These are phyloP conservation scores for Cenococcum geophilum DNA, from an alignment of 495 filamentous ascomycete genomes.

Conservation along the genomic window DNA sequence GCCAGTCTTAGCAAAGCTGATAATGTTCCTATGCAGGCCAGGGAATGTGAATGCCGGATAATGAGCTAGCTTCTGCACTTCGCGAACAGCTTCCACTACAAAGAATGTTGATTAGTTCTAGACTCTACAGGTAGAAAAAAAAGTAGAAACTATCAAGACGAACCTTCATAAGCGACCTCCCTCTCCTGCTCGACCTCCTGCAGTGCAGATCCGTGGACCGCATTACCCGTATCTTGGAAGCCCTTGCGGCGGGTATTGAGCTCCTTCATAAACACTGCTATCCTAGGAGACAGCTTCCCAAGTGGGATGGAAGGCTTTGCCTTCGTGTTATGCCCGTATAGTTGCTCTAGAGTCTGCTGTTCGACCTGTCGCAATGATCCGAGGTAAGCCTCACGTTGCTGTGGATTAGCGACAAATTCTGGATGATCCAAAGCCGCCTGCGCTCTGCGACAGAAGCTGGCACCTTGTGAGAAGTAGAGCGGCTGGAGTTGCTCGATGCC, in stretches of 20 bases:
- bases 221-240: slow-evolving; percentile 32
- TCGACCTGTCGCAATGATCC: slow-evolving; percentile 40
- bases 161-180: too few species aligned
- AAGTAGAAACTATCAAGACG: too few species aligned
- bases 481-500: slow-evolving; percentile 50
- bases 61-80: slow-evolving; percentile 40
- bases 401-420: slow-evolving; percentile 32
- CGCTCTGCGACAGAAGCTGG: slow-evolving; percentile 48
- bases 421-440: slow-evolving; percentile 33
- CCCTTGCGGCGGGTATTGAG: slow-evolving; percentile 28
- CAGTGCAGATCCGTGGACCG: slow-evolving; percentile 39
- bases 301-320: too few species aligned
- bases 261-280: slow-evolving; percentile 35
- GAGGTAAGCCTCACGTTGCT: slow-evolving; percentile 39
- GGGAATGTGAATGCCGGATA: slow-evolving; percentile 34
- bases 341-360: slow-evolving; percentile 43
- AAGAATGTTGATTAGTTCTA: too few species aligned
- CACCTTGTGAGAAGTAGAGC: slow-evolving; percentile 53
- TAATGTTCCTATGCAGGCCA: slow-evolving; percentile 38
- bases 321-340: slow-evolving; percentile 38
- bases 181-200: slow-evolving; percentile 52
- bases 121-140: too few species aligned
- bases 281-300: too few species aligned
- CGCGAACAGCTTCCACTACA: slow-evolving; percentile 48
- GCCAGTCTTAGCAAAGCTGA: slow-evolving; percentile 40